A percentile compares a stretch with the other conserved stretches of the same genome.
Conservation (phyloP, 768 basidiomycete genomes). For the Trametes sanguinea region DNA sequence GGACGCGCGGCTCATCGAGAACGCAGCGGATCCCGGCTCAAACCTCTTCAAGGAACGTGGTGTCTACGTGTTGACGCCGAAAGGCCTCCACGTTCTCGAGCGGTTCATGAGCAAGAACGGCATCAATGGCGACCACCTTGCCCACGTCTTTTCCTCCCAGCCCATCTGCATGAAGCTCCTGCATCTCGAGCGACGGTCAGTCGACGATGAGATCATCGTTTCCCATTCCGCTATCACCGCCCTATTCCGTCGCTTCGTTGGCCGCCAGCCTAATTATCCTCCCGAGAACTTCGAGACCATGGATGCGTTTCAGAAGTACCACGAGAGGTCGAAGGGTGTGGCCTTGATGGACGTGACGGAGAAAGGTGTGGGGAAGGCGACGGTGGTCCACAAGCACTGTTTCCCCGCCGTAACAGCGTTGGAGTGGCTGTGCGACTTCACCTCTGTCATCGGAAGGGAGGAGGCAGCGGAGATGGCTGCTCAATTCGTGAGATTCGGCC, state of each 20-base stretch:
- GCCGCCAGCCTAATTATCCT: slow-evolving; percentile 81
- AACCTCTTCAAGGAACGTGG: slow-evolving; percentile 97
- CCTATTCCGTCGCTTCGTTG: slow-evolving; percentile 94
- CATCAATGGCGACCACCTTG: slow-evolving; percentile 91
- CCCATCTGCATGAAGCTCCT: slow-evolving; percentile 98
- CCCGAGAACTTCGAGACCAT: slow-evolving; percentile 46
- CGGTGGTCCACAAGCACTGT: slow-evolving; percentile 62
- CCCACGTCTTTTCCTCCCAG: slow-evolving; percentile 85
- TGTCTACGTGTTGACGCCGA: slow-evolving; percentile 93
- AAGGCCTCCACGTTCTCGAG: slow-evolving; percentile 97
- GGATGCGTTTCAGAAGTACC: slow-evolving; percentile 72
- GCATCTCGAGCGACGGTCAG: slow-evolving; percentile 89
- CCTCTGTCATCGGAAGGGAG: slow-evolving; percentile 92
- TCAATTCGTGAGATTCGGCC: slow-evolving; percentile 94
- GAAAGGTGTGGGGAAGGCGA: slow-evolving; percentile 55
- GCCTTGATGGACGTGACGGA: slow-evolving; percentile 72
- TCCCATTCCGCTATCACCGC: slow-evolving; percentile 92
- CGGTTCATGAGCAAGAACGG: slow-evolving; percentile 99
- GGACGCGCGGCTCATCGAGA: slow-evolving; percentile 97
- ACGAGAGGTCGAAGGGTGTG: slow-evolving; percentile 77
- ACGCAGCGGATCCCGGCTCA: slow-evolving; percentile 86
- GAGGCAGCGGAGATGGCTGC: slow-evolving; percentile 98
- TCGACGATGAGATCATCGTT: slow-evolving; percentile 97
- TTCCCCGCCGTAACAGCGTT: slow-evolving; percentile 86
- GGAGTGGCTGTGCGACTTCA: slow-evolving; percentile 98